Evolutionary conservation across 345 rosid species (phyloP).

Genomic region (Clausena lansium): DNA sequence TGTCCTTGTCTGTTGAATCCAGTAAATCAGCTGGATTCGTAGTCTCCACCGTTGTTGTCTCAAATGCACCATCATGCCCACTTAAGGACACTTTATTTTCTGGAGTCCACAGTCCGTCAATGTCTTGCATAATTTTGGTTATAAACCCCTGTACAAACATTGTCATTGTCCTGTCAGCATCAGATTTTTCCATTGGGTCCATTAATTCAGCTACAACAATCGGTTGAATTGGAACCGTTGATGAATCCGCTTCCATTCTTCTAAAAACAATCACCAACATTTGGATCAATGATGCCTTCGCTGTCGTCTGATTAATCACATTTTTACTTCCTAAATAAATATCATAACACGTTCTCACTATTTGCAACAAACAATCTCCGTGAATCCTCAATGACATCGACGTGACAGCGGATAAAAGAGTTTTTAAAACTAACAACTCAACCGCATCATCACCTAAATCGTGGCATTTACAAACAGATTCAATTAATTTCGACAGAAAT

Average conservation of each 20-base stretch:
- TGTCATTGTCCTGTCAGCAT: conserved; percentile 69
- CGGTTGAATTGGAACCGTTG: conserved; percentile 91
- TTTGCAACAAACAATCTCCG: conserved; percentile 84
- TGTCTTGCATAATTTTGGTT: conserved; percentile 56
- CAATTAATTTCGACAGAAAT: conserved; percentile 65
- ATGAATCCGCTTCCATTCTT: conserved; percentile 99
- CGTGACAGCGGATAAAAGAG: conserved; percentile 85
- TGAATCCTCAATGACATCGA: conserved; percentile 85
- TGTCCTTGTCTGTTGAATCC: conserved; percentile 82
- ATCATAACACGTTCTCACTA: conserved; percentile 93
- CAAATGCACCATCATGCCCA: conserved; percentile 62
- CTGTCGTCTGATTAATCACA: conserved; percentile 87
- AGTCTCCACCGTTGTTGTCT: conserved; percentile 58
- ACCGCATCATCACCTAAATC: conserved; percentile 79
- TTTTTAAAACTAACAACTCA: conserved; percentile 70
- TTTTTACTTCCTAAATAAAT: conserved; percentile 90
- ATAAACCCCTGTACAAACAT: conserved; percentile 87
- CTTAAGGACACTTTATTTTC: conserved; percentile 47
- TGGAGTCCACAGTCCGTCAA: conserved; percentile 53
- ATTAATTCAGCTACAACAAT: conserved; percentile 98
- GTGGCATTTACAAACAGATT: conserved; percentile 78
- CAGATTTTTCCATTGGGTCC: conserved; percentile 85
- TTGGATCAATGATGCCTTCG: conserved; percentile 93
- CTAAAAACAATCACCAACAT: conserved; percentile 95
- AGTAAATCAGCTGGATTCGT: conserved; percentile 64